phyloP scores from a whole-genome alignment of 371 early-diverging fungal genomes.

The Nematocida sp. region DNA sequence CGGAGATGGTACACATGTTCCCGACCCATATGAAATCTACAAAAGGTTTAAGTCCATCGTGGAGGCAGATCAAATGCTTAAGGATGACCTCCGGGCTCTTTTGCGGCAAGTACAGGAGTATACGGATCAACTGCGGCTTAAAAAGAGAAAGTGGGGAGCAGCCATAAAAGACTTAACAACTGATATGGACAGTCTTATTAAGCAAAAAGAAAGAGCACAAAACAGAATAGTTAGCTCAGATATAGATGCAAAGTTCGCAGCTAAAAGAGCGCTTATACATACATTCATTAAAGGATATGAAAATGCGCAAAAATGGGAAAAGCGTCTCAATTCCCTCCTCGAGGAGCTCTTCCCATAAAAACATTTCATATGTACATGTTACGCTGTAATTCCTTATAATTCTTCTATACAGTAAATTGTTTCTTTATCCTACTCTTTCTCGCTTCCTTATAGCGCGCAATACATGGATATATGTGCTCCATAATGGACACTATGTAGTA shows the following conservation, averaged over 20 bases:
- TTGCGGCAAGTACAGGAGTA: not conserved
- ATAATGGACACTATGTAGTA: too few species aligned
- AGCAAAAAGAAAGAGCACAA: not conserved
- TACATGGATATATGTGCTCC: too few species aligned
- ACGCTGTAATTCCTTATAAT: too few species aligned
- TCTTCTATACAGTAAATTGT: too few species aligned
- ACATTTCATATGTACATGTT: too few species aligned
- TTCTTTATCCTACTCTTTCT: too few species aligned
- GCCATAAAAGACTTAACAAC: not conserved
- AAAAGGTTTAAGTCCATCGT: slow-evolving; percentile 7
- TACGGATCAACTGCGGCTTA: not conserved
- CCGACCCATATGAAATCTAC: slow-evolving; percentile 4
- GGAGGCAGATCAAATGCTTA: slow-evolving; percentile 27
- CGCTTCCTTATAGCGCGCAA: too few species aligned
- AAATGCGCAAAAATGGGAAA: not conserved
- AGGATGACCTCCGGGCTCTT: slow-evolving; percentile 2
- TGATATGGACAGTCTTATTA: not conserved
- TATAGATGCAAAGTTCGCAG: not conserved
- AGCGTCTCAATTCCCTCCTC: not conserved
- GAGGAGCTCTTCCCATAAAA: slow-evolving; percentile 3
- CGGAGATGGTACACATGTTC: not conserved
- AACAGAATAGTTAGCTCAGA: not conserved
- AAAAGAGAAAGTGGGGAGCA: not conserved
- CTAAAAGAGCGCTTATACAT: not conserved
- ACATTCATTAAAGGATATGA: not conserved